Percentiles rank a stretch among this genome's conserved stretches.
These are phyloP conservation scores for Pseudocercospora musae DNA, from an alignment of 2,329 filamentous ascomycete species.

Conservation along the genomic window DNA sequence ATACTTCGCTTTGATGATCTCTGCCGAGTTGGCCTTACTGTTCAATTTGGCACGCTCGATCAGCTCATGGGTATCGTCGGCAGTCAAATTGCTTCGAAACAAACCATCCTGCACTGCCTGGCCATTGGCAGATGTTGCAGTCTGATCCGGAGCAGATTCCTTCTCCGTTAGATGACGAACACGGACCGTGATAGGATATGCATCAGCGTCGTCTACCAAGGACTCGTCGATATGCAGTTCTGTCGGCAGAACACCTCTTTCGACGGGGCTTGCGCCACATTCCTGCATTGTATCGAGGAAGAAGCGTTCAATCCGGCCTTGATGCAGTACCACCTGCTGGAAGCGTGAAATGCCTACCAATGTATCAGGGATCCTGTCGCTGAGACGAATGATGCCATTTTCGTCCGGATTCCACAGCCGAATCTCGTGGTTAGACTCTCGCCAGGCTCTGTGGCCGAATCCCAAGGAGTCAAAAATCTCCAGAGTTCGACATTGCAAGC, in stretches of 20 bases:
- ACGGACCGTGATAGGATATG: slow-evolving; percentile 60
- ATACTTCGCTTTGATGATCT: slow-evolving; percentile 57
- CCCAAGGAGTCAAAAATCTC: slow-evolving; percentile 59
- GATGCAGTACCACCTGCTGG: slow-evolving; percentile 64
- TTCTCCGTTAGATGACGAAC: slow-evolving; percentile 57
- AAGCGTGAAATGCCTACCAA: slow-evolving; percentile 45
- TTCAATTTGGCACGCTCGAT: slow-evolving; percentile 8
- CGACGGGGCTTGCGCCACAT: slow-evolving; percentile 55
- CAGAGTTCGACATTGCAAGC: slow-evolving; percentile 42
- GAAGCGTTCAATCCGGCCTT: slow-evolving; percentile 65
- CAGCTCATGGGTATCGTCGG: slow-evolving; percentile 23
- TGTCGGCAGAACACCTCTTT: slow-evolving; percentile 59
- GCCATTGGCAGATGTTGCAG: slow-evolving; percentile 33
- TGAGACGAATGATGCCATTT: slow-evolving; percentile 55
- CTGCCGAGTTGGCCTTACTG: slow-evolving; percentile 10
- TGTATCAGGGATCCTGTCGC: slow-evolving; percentile 59
- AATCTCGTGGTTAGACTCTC: slow-evolving; percentile 63
- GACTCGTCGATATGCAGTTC: slow-evolving; percentile 54
- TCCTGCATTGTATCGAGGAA: slow-evolving; percentile 36
- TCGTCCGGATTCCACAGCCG: slow-evolving; percentile 56
- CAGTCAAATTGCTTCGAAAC: slow-evolving; percentile 53
- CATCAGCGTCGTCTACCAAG: slow-evolving; percentile 46
- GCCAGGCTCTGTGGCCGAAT: slow-evolving; percentile 59
- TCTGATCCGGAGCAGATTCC: slow-evolving; percentile 53
- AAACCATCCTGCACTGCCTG: slow-evolving; percentile 49